Conservation (phyloP, 495 filamentous ascomycete species). For the Penicillium robsamsonii region DNA sequence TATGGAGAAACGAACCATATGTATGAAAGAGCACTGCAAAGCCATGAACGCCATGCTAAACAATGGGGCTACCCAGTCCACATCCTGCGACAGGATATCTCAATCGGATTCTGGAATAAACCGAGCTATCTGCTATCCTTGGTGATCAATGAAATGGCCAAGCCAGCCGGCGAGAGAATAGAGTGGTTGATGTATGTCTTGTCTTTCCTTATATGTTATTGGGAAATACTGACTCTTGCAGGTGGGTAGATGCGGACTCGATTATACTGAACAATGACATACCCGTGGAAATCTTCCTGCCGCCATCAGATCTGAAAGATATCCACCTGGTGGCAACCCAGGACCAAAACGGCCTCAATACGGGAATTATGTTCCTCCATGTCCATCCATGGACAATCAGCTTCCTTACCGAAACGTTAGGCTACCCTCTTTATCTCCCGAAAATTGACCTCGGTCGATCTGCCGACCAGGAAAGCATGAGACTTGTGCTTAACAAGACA, state of each 20-base stretch:
- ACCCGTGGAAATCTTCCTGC: slow-evolving; percentile 45
- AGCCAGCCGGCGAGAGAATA: slow-evolving; percentile 32
- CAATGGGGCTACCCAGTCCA: slow-evolving; percentile 39
- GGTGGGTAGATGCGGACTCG: slow-evolving; percentile 45
- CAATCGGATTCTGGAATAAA: slow-evolving; percentile 42
- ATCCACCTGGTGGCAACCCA: slow-evolving; percentile 40
- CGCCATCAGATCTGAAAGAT: slow-evolving; percentile 37
- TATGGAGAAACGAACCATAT: slow-evolving; percentile 29
- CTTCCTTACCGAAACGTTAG: slow-evolving; percentile 35
- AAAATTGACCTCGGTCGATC: slow-evolving; percentile 27
- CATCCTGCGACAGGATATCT: slow-evolving; percentile 36
- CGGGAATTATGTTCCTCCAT: slow-evolving; percentile 36
- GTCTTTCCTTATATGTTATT: slow-evolving; percentile 24
- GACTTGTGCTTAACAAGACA: slow-evolving; percentile 27
- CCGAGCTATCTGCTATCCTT: slow-evolving; percentile 40
- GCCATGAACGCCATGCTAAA: slow-evolving; percentile 38
- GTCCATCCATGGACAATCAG: slow-evolving; percentile 41
- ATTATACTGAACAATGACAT: slow-evolving; percentile 43
- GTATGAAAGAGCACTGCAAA: slow-evolving; percentile 42
- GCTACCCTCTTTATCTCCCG: slow-evolving; percentile 30
- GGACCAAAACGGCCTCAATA: slow-evolving; percentile 35
- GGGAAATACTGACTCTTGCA: slow-evolving; percentile 13
- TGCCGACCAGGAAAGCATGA: slow-evolving; percentile 37
- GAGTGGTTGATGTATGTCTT: slow-evolving; percentile 46
- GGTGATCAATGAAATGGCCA: slow-evolving; percentile 42